These are phyloP conservation scores for Leccinum huronense DNA, from an alignment of 1,284 basidiomycete genomes.

Conservation along the genomic window DNA sequence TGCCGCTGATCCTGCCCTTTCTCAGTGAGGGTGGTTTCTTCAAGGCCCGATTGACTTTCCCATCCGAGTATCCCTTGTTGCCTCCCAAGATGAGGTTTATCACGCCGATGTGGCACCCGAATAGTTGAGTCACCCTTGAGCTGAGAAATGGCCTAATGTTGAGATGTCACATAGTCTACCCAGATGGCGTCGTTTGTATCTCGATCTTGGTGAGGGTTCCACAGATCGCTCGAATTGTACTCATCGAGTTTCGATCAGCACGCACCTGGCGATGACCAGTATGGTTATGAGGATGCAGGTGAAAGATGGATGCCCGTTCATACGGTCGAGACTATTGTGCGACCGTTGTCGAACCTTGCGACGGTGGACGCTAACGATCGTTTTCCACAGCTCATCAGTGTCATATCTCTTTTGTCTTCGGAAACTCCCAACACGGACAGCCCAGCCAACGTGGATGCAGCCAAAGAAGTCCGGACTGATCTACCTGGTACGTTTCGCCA, in stretches of 20 bases:
- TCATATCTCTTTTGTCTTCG: slow-evolving; percentile 92
- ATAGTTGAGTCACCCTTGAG: slow-evolving; percentile 59
- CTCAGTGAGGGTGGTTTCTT: slow-evolving; percentile 89
- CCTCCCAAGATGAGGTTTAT: slow-evolving; percentile 97
- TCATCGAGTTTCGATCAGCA: slow-evolving; percentile 54
- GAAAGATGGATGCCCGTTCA: slow-evolving; percentile 99
- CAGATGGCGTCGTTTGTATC: slow-evolving; percentile 89
- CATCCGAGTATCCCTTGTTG: slow-evolving; percentile 84
- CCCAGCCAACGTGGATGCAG: slow-evolving; percentile 97
- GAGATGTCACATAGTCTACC: slow-evolving; percentile 64
- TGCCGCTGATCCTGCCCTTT: slow-evolving; percentile 12
- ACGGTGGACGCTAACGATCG: slow-evolving; percentile 9
- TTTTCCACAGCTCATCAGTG: slow-evolving; percentile 78
- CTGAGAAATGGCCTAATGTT: slow-evolving; percentile 8
- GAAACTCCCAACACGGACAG: slow-evolving; percentile 93
- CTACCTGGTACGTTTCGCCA: slow-evolving; percentile 49
- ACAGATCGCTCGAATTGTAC: background rate
- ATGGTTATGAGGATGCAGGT: slow-evolving; percentile 96
- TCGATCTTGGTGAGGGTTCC: slow-evolving; percentile 80
- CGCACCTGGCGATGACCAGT: slow-evolving; percentile 95
- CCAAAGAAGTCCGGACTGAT: slow-evolving; percentile 84
- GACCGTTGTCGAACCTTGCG: slow-evolving; percentile 36
- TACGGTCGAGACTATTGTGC: slow-evolving; percentile 93
- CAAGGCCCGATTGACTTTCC: slow-evolving; percentile 86
- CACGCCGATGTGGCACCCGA: slow-evolving; percentile 99